Percentiles rank a stretch among this genome's conserved stretches.
These are phyloP conservation scores for Globisporangium splendens DNA, from an alignment of 352 stramenopile genomes.

Conservation along the genomic window DNA sequence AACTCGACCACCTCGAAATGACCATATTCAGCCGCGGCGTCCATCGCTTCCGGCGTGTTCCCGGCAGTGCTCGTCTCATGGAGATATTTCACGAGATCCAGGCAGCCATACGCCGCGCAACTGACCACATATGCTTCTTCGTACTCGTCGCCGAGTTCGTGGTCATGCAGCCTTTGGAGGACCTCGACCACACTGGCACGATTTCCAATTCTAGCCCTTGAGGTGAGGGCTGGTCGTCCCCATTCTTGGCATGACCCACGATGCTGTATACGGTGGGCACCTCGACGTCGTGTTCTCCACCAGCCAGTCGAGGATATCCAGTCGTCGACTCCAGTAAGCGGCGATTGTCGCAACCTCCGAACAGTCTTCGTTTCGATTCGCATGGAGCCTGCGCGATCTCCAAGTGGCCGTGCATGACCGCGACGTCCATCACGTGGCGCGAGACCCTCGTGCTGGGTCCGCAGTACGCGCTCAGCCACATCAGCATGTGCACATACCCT, in stretches of 20 bases:
- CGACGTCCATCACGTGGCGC: slow-evolving; percentile 11
- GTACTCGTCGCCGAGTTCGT: slow-evolving; percentile 2
- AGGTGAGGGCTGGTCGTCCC: too few relatives aligned
- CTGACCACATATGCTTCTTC: slow-evolving; percentile 1
- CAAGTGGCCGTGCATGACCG: not conserved
- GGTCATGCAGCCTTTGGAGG: slow-evolving; percentile 3
- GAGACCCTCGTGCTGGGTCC: not conserved
- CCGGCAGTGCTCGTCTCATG: slow-evolving; percentile 2
- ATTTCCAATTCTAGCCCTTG: too few relatives aligned
- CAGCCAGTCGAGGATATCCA: slow-evolving; percentile 9
- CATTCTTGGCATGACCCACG: not conserved
- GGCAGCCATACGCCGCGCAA: not conserved
- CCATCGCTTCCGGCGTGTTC: slow-evolving; percentile 15
- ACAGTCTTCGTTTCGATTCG: slow-evolving; percentile 30
- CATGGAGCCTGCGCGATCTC: slow-evolving; percentile 34
- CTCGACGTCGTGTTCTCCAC: not conserved
- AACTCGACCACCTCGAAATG: slow-evolving; percentile 12
- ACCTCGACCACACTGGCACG: not conserved
- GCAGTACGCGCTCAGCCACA: slow-evolving; percentile 8
- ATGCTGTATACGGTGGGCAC: slow-evolving; percentile 2
- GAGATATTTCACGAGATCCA: slow-evolving; percentile 12
- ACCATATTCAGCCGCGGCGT: slow-evolving; percentile 9
- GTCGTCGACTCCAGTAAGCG: not conserved
- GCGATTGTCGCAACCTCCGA: slow-evolving; percentile 3
- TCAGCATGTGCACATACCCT: slow-evolving; percentile 1